phyloP scores from a whole-genome alignment of 805 yeast species.

The Teunomyces kruisii region DNA sequence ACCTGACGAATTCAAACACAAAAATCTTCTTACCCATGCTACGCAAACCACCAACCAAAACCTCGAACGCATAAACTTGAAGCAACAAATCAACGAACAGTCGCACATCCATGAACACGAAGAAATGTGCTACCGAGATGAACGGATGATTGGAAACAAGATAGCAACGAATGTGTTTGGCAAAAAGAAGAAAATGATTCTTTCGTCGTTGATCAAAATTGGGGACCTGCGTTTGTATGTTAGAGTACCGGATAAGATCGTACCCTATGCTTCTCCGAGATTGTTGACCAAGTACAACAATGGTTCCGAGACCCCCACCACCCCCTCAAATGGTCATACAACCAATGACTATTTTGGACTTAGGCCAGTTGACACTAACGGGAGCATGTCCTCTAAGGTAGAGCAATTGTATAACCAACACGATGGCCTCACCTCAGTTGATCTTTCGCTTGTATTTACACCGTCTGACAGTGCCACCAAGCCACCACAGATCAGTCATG shows the following conservation, averaged over 20 bases:
- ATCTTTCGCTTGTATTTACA: constrained; percentile 28
- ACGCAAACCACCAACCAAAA: background rate
- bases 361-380: background rate
- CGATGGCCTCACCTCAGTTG: constrained; percentile 13
- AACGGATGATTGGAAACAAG: constrained; percentile 29
- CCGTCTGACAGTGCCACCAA: constrained; percentile 17
- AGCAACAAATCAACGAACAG: background rate
- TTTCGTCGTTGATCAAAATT: constrained; percentile 31
- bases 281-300: constrained; percentile 37
- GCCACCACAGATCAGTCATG: constrained; percentile 35
- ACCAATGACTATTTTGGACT: background rate
- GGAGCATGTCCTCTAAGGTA: background rate
- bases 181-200: constrained; percentile 37
- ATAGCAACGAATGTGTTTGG: constrained; percentile 24
- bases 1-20: constrained; percentile 31
- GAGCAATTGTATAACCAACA: constrained; percentile 2
- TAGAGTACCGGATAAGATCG: constrained; percentile 31
- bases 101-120: background rate
- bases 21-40: constrained; percentile 24
- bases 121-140: constrained; percentile 7
- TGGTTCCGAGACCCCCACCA: constrained; percentile 9
- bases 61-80: background rate
- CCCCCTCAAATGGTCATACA: background rate
- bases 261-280: constrained; percentile 39
- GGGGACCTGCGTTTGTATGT: constrained; percentile 36